Evolutionary conservation across 805 yeast genomes (phyloP).

Genomic region (Ogataea haglerorum): DNA sequence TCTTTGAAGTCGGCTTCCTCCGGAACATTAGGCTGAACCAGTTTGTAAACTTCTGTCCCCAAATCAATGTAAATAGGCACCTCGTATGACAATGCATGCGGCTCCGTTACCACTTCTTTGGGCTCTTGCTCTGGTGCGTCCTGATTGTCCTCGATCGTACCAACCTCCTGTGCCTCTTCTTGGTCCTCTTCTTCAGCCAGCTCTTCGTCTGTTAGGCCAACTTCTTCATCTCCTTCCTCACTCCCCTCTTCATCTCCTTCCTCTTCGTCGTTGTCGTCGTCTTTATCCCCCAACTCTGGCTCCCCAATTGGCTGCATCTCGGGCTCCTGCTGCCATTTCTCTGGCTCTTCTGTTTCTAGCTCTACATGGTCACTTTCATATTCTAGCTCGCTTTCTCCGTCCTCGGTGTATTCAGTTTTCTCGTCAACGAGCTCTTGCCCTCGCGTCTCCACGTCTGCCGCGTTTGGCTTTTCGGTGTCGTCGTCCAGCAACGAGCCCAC

Average conservation of each 20-base stretch:
- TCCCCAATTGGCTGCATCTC: no score
- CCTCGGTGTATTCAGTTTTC: slow-evolving; percentile 8
- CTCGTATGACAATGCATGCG: background rate
- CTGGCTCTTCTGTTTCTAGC: slow-evolving; percentile 10
- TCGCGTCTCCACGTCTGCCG: slow-evolving; percentile 4
- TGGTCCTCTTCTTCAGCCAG: background rate
- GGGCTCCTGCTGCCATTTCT: slow-evolving; percentile 1
- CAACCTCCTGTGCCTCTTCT: background rate
- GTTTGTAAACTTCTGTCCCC: slow-evolving; percentile 26
- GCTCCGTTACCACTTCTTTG: background rate
- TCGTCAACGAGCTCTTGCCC: slow-evolving; percentile 19
- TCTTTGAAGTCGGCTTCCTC: slow-evolving; percentile 27
- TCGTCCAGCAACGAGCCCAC: slow-evolving; percentile 11
- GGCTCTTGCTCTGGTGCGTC: slow-evolving; percentile 4
- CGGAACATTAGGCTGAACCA: slow-evolving; percentile 18
- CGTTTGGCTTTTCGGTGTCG: slow-evolving; percentile 11
- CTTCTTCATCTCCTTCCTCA: slow-evolving; percentile 6
- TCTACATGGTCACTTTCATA: slow-evolving; percentile 30
- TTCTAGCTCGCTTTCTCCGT: slow-evolving; percentile 29
- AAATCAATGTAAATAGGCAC: slow-evolving; percentile 30
- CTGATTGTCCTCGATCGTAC: background rate
- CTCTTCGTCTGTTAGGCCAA: slow-evolving; percentile 11
- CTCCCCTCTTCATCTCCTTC: background rate
- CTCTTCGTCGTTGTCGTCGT: background rate
- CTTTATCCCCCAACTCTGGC: no score